Evolutionary conservation across 768 basidiomycete genomes (phyloP).

Genomic region (Tylopilus subfusipes): DNA sequence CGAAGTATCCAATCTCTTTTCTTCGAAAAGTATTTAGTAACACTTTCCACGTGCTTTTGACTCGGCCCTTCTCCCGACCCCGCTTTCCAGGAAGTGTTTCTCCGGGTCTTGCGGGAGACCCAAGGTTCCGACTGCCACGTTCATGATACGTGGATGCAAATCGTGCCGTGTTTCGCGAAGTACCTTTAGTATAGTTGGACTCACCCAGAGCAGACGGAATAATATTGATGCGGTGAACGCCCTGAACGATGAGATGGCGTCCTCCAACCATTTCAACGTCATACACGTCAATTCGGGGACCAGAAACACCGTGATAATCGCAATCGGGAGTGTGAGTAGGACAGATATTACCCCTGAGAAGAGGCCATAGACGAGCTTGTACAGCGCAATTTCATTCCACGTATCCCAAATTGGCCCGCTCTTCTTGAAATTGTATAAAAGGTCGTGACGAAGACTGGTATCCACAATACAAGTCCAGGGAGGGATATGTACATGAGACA

Average conservation of each 20-base stretch:
- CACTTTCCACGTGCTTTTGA: conserved; percentile 61
- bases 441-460: conserved; percentile 71
- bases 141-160: conserved; percentile 64
- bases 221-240: conserved; percentile 69
- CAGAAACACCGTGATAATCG: conserved; percentile 50
- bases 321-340: conserved; percentile 59
- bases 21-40: conserved; percentile 74
- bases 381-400: conserved; percentile 87
- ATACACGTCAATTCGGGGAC: conserved; percentile 87
- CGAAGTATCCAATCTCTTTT: conserved; percentile 87
- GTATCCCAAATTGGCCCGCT: conserved; percentile 82
- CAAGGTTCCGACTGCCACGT: conserved; percentile 53
- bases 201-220: conserved; percentile 57
- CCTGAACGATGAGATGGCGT: conserved; percentile 73
- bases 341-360: conserved; percentile 60
- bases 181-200: conserved; percentile 50
- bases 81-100: conserved; percentile 52
- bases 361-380: conserved; percentile 82
- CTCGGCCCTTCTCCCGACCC: conserved; percentile 72
- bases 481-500: conserved; percentile 62
- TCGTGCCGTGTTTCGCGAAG: conserved; percentile 53
- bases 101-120: conserved; percentile 71
- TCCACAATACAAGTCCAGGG: conserved; percentile 80
- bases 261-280: conserved; percentile 84
- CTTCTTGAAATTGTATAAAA: conserved; percentile 73